Conservation (phyloP, 768 basidiomycete genomes). For the Auriscalpium vulgare region DNA sequence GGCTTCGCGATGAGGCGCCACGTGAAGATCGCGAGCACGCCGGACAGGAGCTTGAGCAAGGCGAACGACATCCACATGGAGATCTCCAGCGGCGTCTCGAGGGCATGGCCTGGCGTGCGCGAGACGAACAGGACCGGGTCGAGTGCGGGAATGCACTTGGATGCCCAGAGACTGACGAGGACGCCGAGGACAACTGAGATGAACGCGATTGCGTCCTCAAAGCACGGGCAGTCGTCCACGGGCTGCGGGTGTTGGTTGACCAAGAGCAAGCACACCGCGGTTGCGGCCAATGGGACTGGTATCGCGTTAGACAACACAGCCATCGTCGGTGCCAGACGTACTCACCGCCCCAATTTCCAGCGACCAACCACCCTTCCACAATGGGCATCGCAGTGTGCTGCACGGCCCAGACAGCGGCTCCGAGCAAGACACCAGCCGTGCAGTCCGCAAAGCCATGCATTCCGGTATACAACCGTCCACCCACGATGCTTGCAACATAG, state of each 20-base stretch:
- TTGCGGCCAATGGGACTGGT: constrained; percentile 49
- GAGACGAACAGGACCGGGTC: constrained; percentile 21
- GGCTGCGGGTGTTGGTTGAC: constrained; percentile 93
- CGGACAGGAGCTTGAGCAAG: constrained; percentile 37
- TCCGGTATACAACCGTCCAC: constrained; percentile 74
- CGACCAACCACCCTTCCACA: constrained; percentile 36
- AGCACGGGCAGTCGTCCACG: constrained; percentile 95
- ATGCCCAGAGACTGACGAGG: constrained; percentile 60
- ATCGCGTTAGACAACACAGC: background rate
- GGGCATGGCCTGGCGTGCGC: constrained; percentile 54
- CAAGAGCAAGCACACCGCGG: constrained; percentile 58
- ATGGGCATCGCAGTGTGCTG: constrained; percentile 27
- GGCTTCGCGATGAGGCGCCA: constrained; percentile 89
- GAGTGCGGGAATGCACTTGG: constrained; percentile 32
- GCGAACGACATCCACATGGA: constrained; percentile 31
- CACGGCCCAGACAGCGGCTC: constrained; percentile 52
- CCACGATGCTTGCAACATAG: constrained; percentile 68
- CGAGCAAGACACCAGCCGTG: constrained; percentile 52
- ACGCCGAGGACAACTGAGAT: constrained; percentile 78
- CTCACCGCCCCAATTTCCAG: constrained; percentile 29
- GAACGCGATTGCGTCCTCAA: constrained; percentile 94
- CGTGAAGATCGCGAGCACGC: constrained; percentile 69
- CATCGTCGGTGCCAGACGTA: constrained; percentile 10
- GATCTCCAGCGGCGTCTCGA: constrained; percentile 28
- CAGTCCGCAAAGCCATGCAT: constrained; percentile 88